phyloP scores from a whole-genome alignment of 2,329 filamentous ascomycete species.

The Penicillium sp. region DNA sequence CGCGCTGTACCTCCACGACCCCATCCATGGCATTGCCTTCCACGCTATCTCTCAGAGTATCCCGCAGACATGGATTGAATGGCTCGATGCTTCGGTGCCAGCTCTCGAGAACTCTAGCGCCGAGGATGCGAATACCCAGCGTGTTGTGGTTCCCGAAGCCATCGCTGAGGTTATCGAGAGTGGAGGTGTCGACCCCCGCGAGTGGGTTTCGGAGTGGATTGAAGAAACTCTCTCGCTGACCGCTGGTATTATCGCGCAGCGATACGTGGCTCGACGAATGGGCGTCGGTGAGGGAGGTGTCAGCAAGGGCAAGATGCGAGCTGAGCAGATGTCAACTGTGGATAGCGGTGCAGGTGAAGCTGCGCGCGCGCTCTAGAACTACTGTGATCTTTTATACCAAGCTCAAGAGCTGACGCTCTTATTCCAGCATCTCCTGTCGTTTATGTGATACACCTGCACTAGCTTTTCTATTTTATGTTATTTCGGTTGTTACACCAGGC shows the following conservation, averaged over 20 bases:
- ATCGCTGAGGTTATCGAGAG: slow-evolving; percentile 78
- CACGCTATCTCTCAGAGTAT: slow-evolving; percentile 77
- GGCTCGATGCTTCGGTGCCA: slow-evolving; percentile 72
- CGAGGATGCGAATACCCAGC: slow-evolving; percentile 35
- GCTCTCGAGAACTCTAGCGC: slow-evolving; percentile 40
- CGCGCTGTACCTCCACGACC: slow-evolving; percentile 77
- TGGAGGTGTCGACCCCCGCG: slow-evolving; percentile 80
- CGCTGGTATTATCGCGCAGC: slow-evolving; percentile 83
- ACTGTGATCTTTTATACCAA: neutral
- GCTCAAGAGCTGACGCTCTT: neutral
- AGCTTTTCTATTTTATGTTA: neutral
- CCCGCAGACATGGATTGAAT: slow-evolving; percentile 81
- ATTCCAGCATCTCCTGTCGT: neutral
- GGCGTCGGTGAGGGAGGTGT: slow-evolving; percentile 81
- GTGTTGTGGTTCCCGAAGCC: slow-evolving; percentile 64
- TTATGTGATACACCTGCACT: slow-evolving; percentile 5
- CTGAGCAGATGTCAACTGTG: slow-evolving; percentile 54
- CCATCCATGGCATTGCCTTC: slow-evolving; percentile 87
- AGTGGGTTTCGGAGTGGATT: slow-evolving; percentile 98
- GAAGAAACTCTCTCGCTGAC: slow-evolving; percentile 78
- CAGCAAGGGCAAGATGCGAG: slow-evolving; percentile 54
- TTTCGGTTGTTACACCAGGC: neutral
- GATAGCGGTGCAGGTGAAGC: slow-evolving; percentile 61
- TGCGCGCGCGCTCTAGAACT: slow-evolving; percentile 51
- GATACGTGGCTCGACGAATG: slow-evolving; percentile 93